Conservation (phyloP, 225 moss, liverwort and hornwort genomes). For the Physcomitrium patens region DNA sequence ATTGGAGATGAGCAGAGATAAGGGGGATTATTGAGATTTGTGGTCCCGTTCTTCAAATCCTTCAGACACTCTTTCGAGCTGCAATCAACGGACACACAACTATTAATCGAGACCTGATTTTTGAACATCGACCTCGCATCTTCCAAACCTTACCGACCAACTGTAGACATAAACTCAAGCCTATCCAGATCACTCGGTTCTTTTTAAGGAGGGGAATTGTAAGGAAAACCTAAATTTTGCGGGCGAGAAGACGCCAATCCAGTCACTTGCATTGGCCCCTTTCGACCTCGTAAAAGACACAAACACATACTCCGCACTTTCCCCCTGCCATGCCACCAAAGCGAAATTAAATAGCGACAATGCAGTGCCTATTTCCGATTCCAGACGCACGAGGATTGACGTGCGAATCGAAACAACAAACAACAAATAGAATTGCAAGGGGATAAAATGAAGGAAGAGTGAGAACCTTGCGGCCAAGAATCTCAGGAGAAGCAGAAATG, state of each 20-base stretch:
- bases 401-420: background rate
- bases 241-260: constrained; percentile 77
- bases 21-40: constrained; percentile 36
- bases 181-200: background rate
- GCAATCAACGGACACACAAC: constrained; percentile 14
- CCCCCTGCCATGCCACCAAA: constrained; percentile 37
- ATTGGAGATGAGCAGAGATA: constrained; percentile 64
- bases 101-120: constrained; percentile 14
- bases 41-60: constrained; percentile 45
- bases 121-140: background rate
- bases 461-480: constrained; percentile 56
- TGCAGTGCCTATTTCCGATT: background rate
- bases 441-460: background rate
- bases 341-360: background rate
- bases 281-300: constrained; percentile 42
- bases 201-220: background rate
- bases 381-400: background rate
- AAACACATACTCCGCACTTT: constrained; percentile 46
- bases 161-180: background rate
- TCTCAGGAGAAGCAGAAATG: constrained; percentile 53
- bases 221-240: constrained; percentile 56
- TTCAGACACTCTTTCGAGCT: constrained; percentile 39
- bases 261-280: constrained; percentile 63
- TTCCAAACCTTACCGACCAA: background rate
- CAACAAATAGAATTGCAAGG: background rate